These are phyloP conservation scores for Hemisphaericaspora lyxosophila DNA, from an alignment of 1,139 yeast genomes.

Conservation along the genomic window DNA sequence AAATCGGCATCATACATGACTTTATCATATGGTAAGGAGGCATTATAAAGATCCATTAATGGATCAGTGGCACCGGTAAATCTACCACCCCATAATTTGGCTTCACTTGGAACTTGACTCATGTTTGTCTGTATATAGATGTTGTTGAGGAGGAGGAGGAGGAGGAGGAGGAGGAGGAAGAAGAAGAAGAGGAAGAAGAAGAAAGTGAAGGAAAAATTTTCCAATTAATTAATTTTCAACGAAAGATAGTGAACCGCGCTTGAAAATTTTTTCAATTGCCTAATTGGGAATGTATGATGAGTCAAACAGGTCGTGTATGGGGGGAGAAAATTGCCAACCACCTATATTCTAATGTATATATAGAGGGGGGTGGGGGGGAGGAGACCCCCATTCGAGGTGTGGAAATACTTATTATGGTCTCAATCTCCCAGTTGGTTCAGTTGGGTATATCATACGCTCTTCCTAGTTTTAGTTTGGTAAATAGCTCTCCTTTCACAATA, in stretches of 20 bases:
- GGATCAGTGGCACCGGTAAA: constrained; percentile 98
- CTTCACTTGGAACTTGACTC: constrained; percentile 40
- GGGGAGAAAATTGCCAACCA: no score
- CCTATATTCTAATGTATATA: no score
- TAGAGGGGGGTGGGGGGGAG: no score
- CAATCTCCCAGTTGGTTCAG: no score
- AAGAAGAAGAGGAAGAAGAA: not conserved
- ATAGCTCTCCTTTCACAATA: no score
- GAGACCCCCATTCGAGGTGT: no score
- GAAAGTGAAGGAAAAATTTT: not conserved
- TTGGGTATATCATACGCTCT: no score
- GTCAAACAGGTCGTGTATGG: no score
- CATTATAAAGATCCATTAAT: constrained; percentile 93
- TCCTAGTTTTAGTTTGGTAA: no score
- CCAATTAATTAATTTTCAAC: not conserved
- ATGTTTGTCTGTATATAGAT: not conserved
- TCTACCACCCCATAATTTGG: constrained; percentile 97
- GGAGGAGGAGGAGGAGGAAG: not conserved
- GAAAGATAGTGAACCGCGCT: not conserved
- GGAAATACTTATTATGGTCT: no score
- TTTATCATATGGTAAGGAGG: constrained; percentile 93
- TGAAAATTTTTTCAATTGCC: constrained; percentile 1
- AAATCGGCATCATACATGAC: constrained; percentile 93
- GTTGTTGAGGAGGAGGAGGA: not conserved
- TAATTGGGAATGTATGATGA: constrained; percentile 1